Percentiles rank a stretch among this genome's conserved stretches.
These are phyloP conservation scores for Leccinum disarticulatum DNA, from an alignment of 768 basidiomycete genomes.

Conservation along the genomic window DNA sequence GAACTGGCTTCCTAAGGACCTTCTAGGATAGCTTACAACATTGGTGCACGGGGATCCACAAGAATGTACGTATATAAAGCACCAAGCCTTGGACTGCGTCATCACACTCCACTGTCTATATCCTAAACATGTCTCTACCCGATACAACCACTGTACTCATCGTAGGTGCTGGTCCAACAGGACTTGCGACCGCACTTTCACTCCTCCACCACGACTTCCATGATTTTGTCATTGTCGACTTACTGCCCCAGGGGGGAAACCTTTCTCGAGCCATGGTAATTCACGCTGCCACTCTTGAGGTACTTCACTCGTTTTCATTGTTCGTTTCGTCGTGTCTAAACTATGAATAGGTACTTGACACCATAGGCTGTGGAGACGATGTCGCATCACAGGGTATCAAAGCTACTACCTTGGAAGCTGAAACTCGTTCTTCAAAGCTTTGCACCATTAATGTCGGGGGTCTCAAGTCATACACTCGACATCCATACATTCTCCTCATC, in stretches of 20 bases:
- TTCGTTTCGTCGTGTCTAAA: slow-evolving; percentile 28
- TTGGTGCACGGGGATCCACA: too few relatives aligned
- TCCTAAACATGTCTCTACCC: slow-evolving; percentile 29
- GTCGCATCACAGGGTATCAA: slow-evolving; percentile 41
- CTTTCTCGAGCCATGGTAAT: too few relatives aligned
- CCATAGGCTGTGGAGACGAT: slow-evolving; percentile 35
- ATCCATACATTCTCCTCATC: slow-evolving; percentile 42
- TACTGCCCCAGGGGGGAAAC: too few relatives aligned
- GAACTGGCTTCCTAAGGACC: too few relatives aligned
- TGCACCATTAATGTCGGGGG: slow-evolving; percentile 31
- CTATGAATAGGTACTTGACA: slow-evolving; percentile 44
- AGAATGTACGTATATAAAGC: slow-evolving; percentile 2
- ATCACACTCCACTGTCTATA: neutral
- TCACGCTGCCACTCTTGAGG: too few relatives aligned
- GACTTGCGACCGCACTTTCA: too few relatives aligned
- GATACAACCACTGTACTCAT: too few relatives aligned
- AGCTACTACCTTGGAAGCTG: slow-evolving; percentile 24
- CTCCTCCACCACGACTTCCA: too few relatives aligned
- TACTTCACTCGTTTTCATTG: slow-evolving; percentile 15
- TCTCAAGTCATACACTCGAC: slow-evolving; percentile 42
- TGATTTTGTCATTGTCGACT: too few relatives aligned
- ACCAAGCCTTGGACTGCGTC: neutral
- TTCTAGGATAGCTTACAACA: too few relatives aligned
- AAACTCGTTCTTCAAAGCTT: slow-evolving; percentile 31
- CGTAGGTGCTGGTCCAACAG: too few relatives aligned